Conservation (phyloP, 495 filamentous ascomycete genomes). For the Podospora didyma region DNA sequence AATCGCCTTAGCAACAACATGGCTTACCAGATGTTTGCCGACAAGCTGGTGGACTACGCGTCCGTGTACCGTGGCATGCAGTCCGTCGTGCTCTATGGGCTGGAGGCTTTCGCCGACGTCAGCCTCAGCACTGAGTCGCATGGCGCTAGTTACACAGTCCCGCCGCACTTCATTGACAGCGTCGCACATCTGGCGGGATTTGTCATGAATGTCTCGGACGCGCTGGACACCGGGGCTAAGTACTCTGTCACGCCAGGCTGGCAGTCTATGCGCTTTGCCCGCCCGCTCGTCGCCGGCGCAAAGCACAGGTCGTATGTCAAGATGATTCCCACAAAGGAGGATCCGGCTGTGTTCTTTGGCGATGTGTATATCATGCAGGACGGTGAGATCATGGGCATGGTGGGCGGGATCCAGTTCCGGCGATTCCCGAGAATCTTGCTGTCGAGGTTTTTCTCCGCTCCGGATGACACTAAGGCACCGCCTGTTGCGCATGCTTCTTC, state of each 20-base stretch:
- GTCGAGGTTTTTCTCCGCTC: slow-evolving; percentile 45
- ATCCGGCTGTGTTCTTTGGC: slow-evolving; percentile 29
- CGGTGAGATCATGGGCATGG: slow-evolving; percentile 39
- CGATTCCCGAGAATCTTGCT: slow-evolving; percentile 50
- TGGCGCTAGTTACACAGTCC: slow-evolving; percentile 48
- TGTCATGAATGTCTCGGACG: slow-evolving; percentile 61
- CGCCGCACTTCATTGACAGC: slow-evolving; percentile 61
- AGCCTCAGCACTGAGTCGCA: slow-evolving; percentile 21
- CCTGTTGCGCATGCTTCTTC: neutral
- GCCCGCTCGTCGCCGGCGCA: slow-evolving; percentile 48
- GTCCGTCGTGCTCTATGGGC: slow-evolving; percentile 20
- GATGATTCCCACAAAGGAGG: slow-evolving; percentile 42
- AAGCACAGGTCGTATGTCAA: slow-evolving; percentile 58
- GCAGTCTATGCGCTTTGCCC: slow-evolving; percentile 55
- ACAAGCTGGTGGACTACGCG: slow-evolving; percentile 52
- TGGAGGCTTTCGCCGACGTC: slow-evolving; percentile 25
- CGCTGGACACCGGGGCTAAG: slow-evolving; percentile 44
- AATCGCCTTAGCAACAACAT: slow-evolving; percentile 49
- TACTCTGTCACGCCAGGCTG: slow-evolving; percentile 64
- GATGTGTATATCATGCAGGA: slow-evolving; percentile 53
- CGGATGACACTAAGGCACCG: slow-evolving; percentile 1
- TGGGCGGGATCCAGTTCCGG: slow-evolving; percentile 47
- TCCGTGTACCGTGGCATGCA: slow-evolving; percentile 17
- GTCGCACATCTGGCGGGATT: slow-evolving; percentile 56
- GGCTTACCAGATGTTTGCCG: slow-evolving; percentile 59